These are phyloP conservation scores for Dianthus caryophyllus DNA, from an alignment of 148 eudicot genomes.

Conservation along the genomic window DNA sequence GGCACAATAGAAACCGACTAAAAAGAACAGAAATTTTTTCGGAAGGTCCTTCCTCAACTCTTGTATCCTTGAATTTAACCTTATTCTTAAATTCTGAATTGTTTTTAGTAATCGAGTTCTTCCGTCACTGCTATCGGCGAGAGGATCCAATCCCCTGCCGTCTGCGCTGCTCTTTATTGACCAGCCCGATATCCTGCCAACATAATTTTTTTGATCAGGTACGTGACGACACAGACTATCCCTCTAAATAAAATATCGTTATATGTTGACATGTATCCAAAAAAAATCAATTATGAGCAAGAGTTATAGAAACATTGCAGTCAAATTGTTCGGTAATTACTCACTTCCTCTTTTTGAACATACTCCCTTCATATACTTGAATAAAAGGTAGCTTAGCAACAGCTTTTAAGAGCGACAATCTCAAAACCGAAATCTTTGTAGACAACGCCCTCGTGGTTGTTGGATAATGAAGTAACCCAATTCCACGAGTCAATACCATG, in stretches of 20 bases:
- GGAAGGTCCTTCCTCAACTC: constrained; percentile 55
- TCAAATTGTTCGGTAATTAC: constrained; percentile 10
- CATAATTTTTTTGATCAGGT: constrained; percentile 9
- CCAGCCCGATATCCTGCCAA: constrained; percentile 52
- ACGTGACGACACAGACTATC: background rate
- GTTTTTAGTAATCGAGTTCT: constrained; percentile 64
- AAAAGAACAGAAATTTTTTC: constrained; percentile 59
- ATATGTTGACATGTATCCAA: background rate
- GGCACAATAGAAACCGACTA: constrained; percentile 83
- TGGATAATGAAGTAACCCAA: constrained; percentile 28
- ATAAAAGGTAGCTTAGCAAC: constrained; percentile 24
- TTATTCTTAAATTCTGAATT: constrained; percentile 36
- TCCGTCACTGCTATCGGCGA: constrained; percentile 34
- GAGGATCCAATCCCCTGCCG: constrained; percentile 46
- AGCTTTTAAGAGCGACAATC: constrained; percentile 12
- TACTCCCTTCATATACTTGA: constrained; percentile 24
- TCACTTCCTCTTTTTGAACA: constrained; percentile 37
- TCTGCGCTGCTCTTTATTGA: constrained; percentile 53
- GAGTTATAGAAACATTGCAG: background rate
- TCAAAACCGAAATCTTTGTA: constrained; percentile 15
- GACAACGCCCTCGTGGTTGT: constrained; percentile 20
- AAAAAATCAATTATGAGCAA: background rate
- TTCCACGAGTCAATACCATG: constrained; percentile 40
- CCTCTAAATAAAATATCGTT: background rate
- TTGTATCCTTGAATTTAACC: constrained; percentile 45